phyloP scores from a whole-genome alignment of 345 rosid genomes.

The Syzygium aromaticum region DNA sequence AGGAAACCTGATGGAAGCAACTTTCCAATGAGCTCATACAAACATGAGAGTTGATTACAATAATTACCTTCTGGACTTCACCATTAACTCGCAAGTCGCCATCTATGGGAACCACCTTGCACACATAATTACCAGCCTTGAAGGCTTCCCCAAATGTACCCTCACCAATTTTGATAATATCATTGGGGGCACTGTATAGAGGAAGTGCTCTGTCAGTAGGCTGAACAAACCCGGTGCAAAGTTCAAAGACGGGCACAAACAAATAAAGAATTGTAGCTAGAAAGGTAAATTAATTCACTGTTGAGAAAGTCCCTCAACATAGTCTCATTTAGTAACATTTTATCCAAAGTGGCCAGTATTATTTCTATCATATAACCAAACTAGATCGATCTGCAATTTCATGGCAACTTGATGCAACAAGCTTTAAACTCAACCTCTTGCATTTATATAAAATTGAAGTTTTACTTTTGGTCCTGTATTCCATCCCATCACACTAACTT shows the following conservation, averaged over 20 bases:
- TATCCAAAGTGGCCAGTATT: not conserved
- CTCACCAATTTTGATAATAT: conserved; percentile 82
- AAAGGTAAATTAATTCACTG: not conserved
- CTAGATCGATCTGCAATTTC: not conserved
- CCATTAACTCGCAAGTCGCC: conserved; percentile 86
- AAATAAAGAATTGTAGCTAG: not conserved
- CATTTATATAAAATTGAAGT: not conserved
- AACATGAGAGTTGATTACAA: not conserved
- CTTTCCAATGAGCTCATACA: not conserved
- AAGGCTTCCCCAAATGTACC: conserved; percentile 98
- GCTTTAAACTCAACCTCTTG: not conserved
- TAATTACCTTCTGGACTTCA: conserved; percentile 80
- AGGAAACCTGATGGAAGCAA: not conserved
- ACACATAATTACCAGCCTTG: conserved; percentile 65
- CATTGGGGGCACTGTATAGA: conserved; percentile 51
- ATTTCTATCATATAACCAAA: not conserved
- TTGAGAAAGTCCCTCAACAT: not conserved
- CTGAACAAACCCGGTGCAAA: not conserved
- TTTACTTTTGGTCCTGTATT: not conserved
- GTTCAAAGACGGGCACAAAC: not conserved
- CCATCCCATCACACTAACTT: not conserved
- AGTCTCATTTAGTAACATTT: not conserved
- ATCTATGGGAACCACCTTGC: conserved; percentile 95
- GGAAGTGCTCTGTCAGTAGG: conserved; percentile 5
- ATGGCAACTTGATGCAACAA: not conserved